phyloP scores from a whole-genome alignment of 495 filamentous ascomycete genomes.

The Parathielavia appendiculata region DNA sequence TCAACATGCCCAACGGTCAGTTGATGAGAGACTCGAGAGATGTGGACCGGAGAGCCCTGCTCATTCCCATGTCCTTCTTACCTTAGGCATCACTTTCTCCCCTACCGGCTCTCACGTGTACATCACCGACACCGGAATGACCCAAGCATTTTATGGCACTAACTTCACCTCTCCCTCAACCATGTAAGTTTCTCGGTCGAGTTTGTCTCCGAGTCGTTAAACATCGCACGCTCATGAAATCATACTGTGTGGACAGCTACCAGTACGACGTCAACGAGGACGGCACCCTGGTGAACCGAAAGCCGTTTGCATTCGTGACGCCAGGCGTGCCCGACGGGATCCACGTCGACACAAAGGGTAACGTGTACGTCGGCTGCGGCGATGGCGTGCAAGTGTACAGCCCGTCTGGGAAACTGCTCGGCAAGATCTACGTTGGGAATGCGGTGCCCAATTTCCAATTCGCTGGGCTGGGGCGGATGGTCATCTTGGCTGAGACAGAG shows the following conservation, averaged over 20 bases:
- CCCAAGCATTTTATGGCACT: conserved; percentile 39
- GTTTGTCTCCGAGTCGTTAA: not conserved
- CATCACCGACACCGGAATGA: conserved; percentile 51
- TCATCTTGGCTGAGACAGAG: conserved; percentile 46
- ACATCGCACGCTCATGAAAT: not conserved
- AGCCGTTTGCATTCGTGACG: conserved; percentile 55
- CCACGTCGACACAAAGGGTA: conserved; percentile 54
- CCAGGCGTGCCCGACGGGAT: conserved; percentile 55
- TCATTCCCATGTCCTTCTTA: not conserved
- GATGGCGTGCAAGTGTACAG: conserved; percentile 62
- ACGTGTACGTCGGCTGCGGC: conserved; percentile 56
- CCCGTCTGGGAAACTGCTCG: conserved; percentile 51
- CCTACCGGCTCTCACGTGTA: conserved; percentile 50
- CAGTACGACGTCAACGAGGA: conserved; percentile 38
- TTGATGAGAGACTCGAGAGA: not conserved
- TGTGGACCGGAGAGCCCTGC: not conserved
- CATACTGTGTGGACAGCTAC: conserved; percentile 26
- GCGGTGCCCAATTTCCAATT: conserved; percentile 54
- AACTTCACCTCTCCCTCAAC: conserved; percentile 34
- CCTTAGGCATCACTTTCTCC: conserved; percentile 51
- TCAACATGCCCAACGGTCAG: conserved; percentile 51
- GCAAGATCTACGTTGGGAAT: conserved; percentile 49
- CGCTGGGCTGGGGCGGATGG: conserved; percentile 49
- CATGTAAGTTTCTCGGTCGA: conserved; percentile 29
- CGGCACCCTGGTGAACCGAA: conserved; percentile 40